These are phyloP conservation scores for Gossypium davidsonii DNA, from an alignment of 441 rosid species.

Conservation along the genomic window DNA sequence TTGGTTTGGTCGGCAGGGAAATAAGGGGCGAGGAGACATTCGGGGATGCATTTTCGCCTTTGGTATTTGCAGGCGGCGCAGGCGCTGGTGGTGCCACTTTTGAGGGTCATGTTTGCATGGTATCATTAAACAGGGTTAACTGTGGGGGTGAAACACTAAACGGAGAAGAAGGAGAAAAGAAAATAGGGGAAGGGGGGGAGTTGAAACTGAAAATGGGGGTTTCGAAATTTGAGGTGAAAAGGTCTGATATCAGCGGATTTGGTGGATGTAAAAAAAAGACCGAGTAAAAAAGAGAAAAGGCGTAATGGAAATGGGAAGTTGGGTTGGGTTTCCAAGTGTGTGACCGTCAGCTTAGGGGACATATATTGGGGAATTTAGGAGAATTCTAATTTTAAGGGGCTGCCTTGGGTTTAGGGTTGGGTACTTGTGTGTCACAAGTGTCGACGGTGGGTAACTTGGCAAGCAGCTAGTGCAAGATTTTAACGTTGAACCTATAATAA, in stretches of 20 bases:
- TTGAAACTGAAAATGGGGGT: conserved; percentile 27
- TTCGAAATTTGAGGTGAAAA: conserved; percentile 27
- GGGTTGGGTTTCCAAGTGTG: neutral
- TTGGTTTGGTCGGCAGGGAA: neutral
- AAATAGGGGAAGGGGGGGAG: neutral
- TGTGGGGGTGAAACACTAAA: neutral
- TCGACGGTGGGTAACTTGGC: too few relatives aligned
- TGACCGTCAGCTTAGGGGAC: neutral
- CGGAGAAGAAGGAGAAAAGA: neutral
- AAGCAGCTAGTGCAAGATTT: too few relatives aligned
- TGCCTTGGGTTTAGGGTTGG: neutral
- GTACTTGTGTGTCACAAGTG: too few relatives aligned
- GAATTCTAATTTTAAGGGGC: neutral
- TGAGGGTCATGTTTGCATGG: conserved; percentile 46
- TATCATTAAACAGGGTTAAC: neutral
- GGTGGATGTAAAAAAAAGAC: conserved; percentile 19
- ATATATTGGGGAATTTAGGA: neutral
- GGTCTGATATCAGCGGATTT: conserved; percentile 47
- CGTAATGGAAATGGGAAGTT: neutral
- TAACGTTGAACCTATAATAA: too few relatives aligned
- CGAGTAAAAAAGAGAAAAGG: neutral
- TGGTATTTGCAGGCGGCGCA: neutral
- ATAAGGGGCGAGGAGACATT: neutral
- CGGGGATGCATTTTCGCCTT: neutral
- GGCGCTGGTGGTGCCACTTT: conserved; percentile 22